These are phyloP conservation scores for Ophiostoma populinum DNA, from an alignment of 2,329 filamentous ascomycete species.

Conservation along the genomic window DNA sequence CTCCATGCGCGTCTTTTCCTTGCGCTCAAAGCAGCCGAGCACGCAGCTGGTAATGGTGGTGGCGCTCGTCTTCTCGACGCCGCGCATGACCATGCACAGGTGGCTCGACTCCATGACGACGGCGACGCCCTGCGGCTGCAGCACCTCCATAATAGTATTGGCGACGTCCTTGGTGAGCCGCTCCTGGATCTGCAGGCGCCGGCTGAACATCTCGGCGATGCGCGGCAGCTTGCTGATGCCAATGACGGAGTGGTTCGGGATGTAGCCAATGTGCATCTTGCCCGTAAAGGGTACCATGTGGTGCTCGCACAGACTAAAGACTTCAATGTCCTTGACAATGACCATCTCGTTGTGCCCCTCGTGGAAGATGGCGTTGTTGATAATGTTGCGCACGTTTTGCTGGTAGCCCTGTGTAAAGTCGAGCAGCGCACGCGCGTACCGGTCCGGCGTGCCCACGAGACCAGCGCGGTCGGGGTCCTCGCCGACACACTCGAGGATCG, in stretches of 20 bases:
- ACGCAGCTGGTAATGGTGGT: constrained; percentile 93
- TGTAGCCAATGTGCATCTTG: constrained; percentile 99
- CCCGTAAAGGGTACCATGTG: constrained; percentile 93
- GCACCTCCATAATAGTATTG: constrained; percentile 77
- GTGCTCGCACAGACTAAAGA: constrained; percentile 90
- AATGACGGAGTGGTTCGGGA: constrained; percentile 78
- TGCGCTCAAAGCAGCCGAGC: constrained; percentile 84
- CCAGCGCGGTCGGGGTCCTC: constrained; percentile 51
- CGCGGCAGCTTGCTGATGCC: constrained; percentile 90
- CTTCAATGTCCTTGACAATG: constrained; percentile 93
- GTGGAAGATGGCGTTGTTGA: constrained; percentile 88
- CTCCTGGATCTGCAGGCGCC: constrained; percentile 89
- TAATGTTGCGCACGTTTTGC: constrained; percentile 77
- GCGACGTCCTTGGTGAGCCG: constrained; percentile 92
- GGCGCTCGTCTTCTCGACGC: constrained; percentile 80
- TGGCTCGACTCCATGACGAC: constrained; percentile 97
- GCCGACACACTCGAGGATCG: constrained; percentile 50
- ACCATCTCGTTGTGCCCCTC: constrained; percentile 96
- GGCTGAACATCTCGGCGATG: constrained; percentile 92
- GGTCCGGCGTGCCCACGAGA: constrained; percentile 51
- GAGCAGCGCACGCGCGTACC: constrained; percentile 90
- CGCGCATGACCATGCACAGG: constrained; percentile 97
- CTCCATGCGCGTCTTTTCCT: constrained; percentile 87
- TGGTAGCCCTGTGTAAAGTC: constrained; percentile 96
- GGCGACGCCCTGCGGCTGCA: constrained; percentile 85